phyloP scores from a whole-genome alignment of 1,284 basidiomycete genomes.

The Puccinia sorghi region DNA sequence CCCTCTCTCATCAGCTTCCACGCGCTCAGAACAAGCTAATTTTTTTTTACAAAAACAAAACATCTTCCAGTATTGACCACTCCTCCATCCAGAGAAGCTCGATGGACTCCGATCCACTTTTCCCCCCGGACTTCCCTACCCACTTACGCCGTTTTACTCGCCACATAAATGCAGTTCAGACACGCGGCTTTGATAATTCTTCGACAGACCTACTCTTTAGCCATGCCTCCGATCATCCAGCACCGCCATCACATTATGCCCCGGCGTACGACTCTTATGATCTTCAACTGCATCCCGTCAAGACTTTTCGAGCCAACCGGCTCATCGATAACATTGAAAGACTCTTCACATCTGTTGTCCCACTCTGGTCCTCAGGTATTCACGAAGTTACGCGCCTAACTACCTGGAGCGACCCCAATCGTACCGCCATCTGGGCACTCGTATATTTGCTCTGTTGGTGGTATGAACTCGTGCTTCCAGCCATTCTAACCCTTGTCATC shows the following conservation, averaged over 20 bases:
- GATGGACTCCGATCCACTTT: constrained; percentile 29
- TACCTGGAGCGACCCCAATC: constrained; percentile 36
- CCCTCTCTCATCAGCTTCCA: not conserved
- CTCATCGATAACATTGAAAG: constrained; percentile 29
- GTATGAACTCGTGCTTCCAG: constrained; percentile 12
- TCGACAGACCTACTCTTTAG: constrained; percentile 28
- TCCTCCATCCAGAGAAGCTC: not conserved
- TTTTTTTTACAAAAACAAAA: not conserved
- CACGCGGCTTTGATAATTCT: constrained; percentile 21
- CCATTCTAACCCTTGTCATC: constrained; percentile 12
- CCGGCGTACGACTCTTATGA: constrained; percentile 37
- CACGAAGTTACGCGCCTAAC: constrained; percentile 23
- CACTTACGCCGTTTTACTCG: constrained; percentile 26
- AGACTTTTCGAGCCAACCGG: constrained; percentile 9
- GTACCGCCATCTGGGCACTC: constrained; percentile 31
- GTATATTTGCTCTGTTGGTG: constrained; percentile 35
- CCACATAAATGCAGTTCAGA: constrained; percentile 20
- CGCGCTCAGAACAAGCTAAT: not conserved
- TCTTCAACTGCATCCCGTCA: constrained; percentile 28
- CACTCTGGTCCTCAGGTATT: constrained; percentile 22
- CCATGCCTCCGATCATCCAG: constrained; percentile 6
- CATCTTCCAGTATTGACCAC: not conserved
- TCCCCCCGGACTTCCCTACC: constrained; percentile 16
- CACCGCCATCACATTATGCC: constrained; percentile 5
- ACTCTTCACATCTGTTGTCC: constrained; percentile 17